Conservation (phyloP, 1,139 yeast genomes). For the Geotrichum candidum region DNA sequence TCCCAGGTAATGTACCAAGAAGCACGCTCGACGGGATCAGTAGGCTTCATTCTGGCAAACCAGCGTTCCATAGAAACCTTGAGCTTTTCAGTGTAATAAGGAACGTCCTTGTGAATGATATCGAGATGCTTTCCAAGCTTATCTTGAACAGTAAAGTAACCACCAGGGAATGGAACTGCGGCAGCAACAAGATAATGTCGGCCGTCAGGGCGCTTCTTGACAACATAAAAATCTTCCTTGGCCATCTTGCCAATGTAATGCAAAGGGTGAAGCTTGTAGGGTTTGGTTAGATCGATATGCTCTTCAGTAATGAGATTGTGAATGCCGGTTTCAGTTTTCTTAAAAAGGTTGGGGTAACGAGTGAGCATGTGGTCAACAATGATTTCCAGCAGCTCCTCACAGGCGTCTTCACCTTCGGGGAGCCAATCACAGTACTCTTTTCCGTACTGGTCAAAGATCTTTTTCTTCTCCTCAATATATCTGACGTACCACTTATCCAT, state of each 20-base stretch:
- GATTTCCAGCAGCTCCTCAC: constrained; percentile 56
- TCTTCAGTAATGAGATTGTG: constrained; percentile 60
- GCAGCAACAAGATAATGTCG: constrained; percentile 63
- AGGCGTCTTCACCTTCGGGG: constrained; percentile 61
- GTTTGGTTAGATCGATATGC: constrained; percentile 51
- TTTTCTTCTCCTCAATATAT: constrained; percentile 55
- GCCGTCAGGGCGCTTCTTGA: constrained; percentile 47
- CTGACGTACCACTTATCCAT: constrained; percentile 72
- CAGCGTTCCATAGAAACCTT: constrained; percentile 70
- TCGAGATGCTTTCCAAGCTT: constrained; percentile 60
- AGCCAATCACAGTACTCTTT: constrained; percentile 59
- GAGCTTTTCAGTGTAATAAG: constrained; percentile 61
- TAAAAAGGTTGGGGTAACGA: constrained; percentile 59
- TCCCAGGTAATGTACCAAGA: constrained; percentile 75
- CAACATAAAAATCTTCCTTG: constrained; percentile 67
- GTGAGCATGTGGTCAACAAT: constrained; percentile 54
- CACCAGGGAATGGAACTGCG: constrained; percentile 76
- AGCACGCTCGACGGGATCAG: constrained; percentile 64
- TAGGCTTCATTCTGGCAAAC: constrained; percentile 55
- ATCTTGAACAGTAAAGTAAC: constrained; percentile 55
- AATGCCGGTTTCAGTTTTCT: constrained; percentile 47
- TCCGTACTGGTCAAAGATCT: constrained; percentile 54
- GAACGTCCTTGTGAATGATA: constrained; percentile 63
- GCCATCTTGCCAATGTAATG: constrained; percentile 61
- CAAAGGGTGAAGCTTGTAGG: constrained; percentile 59